A percentile compares a stretch with the other conserved stretches of the same genome.
phyloP scores from a whole-genome alignment of 2,329 filamentous ascomycete genomes.

The Sporothrix brasiliensis region DNA sequence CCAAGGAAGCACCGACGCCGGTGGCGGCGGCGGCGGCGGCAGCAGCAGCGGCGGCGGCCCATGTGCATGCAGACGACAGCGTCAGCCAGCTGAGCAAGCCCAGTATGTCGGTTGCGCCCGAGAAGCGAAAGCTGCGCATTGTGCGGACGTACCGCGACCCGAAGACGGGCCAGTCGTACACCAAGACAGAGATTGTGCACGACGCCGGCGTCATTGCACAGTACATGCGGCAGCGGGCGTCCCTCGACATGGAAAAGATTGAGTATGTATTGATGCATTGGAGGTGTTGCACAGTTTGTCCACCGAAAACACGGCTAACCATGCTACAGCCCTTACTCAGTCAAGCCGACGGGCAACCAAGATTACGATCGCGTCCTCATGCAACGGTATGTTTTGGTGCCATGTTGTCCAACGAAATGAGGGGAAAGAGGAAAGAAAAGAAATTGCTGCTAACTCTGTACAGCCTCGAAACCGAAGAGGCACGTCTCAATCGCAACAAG shows the following conservation, averaged over 20 bases:
- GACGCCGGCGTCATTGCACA: slow-evolving; percentile 86
- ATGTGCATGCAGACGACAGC: slow-evolving; percentile 68
- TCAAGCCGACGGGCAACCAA: slow-evolving; percentile 66
- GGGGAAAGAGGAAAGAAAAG: too few relatives aligned
- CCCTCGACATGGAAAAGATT: slow-evolving; percentile 67
- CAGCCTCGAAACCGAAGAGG: slow-evolving; percentile 63
- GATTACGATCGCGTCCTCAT: slow-evolving; percentile 66
- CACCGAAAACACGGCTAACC: slow-evolving; percentile 32
- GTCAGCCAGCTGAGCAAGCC: slow-evolving; percentile 72
- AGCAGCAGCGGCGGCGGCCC: neutral
- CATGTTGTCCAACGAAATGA: neutral
- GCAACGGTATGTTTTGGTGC: slow-evolving; percentile 52
- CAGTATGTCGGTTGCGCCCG: slow-evolving; percentile 67
- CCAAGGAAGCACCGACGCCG: slow-evolving; percentile 59
- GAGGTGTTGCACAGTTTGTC: neutral
- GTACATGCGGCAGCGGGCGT: slow-evolving; percentile 79
- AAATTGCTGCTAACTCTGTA: neutral
- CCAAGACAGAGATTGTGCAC: slow-evolving; percentile 67
- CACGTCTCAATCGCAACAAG: slow-evolving; percentile 85
- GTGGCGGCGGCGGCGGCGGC: neutral
- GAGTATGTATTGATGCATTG: slow-evolving; percentile 56
- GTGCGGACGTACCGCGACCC: slow-evolving; percentile 61
- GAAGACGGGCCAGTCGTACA: slow-evolving; percentile 64
- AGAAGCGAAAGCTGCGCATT: slow-evolving; percentile 72
- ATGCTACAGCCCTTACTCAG: slow-evolving; percentile 56